Base-by-base conservation (phyloP, 2,329 filamentous ascomycete species). In the Ophiocordyceps camponoti-leonardi region DNA sequence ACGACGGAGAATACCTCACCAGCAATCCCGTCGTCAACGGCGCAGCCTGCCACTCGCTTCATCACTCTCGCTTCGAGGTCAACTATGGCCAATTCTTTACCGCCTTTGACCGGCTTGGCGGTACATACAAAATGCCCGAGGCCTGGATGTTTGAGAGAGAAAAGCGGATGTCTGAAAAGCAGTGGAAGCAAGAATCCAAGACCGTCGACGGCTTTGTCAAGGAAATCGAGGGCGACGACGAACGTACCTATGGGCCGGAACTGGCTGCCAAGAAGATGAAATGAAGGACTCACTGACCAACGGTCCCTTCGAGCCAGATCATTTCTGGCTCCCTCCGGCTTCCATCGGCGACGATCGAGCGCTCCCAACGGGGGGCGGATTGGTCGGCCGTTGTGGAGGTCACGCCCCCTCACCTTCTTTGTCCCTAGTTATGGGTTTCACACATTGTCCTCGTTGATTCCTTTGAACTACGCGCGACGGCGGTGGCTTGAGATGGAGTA, bases 1-100 rank as follows among this genome's bases (percentile, higher is more conserved):
- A 96, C 63, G 90, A 96, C 56, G 90, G 90, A 56, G 90, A 96
- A 67, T 95, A 94, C 60, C 77, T 93, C 16, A 82, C 86, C 57
- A 84, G 95, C 66, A 86, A 82, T 56, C 83, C 86, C n/a, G 63
- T 95, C 53, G 79, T 95, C 65, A 96, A 96, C 61, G 90, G 90
- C 44, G 87, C 90, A 13, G 90, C 90, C 26, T 95, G 90, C 71
- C 90, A 95, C 73, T 65, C 64, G 6, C 59, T 67, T 2, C 90
- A 96, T 64, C 90, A 95, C 60, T 63, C 62, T 22, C 60, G 61
- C 46, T 66, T 66, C 49, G 61, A 62, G 50, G 62, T 65, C 72
- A 95, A 94, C 67, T 95, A 94, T 57, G 88, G 88, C 48, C 88
- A 95, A 62, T 95, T 88, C 67, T 92, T 86, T 16, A 94, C 87